Percentiles rank a stretch among this genome's conserved stretches.
These are phyloP conservation scores for Typha latifolia DNA, from an alignment of 176 grass and related monocot species.

Conservation along the genomic window DNA sequence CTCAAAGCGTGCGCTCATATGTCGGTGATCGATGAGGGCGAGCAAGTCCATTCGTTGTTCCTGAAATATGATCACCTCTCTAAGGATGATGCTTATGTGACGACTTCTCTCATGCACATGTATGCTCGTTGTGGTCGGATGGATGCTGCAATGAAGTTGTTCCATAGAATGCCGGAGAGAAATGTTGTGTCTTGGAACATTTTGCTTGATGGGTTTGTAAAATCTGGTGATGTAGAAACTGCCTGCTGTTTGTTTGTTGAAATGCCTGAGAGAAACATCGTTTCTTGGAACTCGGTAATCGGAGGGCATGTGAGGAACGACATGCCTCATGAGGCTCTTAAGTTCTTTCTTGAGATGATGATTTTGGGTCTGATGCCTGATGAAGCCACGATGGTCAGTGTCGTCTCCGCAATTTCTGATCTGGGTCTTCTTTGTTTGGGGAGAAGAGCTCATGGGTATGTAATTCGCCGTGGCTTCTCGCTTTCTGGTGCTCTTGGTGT, in stretches of 20 bases:
- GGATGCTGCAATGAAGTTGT: slow-evolving; percentile 8
- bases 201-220: slow-evolving; percentile 30
- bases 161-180: slow-evolving; percentile 31
- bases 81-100: slow-evolving; percentile 17
- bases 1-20: slow-evolving; percentile 37
- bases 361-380: slow-evolving; percentile 31
- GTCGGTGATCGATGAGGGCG: slow-evolving; percentile 13
- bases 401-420: slow-evolving; percentile 16
- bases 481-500: slow-evolving; percentile 30
- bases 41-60: slow-evolving; percentile 46
- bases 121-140: too few species aligned
- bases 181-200: slow-evolving; percentile 43
- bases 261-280: slow-evolving; percentile 33
- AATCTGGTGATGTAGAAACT: slow-evolving; percentile 27
- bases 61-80: slow-evolving; percentile 23
- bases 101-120: slow-evolving; percentile 13
- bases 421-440: slow-evolving; percentile 29
- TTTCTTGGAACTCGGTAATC: slow-evolving; percentile 43
- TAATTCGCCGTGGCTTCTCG: slow-evolving; percentile 19
- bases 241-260: slow-evolving; percentile 26
- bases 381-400: slow-evolving; percentile 26
- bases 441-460: slow-evolving; percentile 21
- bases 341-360: slow-evolving; percentile 33
- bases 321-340: slow-evolving; percentile 27
- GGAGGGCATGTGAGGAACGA: slow-evolving; percentile 21